Percentiles rank a stretch among this genome's conserved stretches.
These are phyloP conservation scores for Debaryomyces sp. DNA, from an alignment of 1,139 yeast genomes.

Conservation along the genomic window DNA sequence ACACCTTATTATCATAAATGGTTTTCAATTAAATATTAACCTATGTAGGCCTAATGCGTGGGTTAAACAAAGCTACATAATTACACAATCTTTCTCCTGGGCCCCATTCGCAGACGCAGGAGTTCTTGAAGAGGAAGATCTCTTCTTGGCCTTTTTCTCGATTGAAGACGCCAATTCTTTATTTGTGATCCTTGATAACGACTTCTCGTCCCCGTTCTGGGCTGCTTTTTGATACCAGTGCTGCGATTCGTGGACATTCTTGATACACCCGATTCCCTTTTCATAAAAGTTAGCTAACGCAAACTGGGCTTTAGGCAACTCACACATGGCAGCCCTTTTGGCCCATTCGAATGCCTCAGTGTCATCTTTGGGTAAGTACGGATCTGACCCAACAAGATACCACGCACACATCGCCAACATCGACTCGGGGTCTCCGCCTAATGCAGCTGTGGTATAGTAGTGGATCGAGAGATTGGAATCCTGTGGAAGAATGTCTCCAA, in stretches of 20 bases:
- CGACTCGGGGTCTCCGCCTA: constrained; percentile 83
- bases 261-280: constrained; percentile 82
- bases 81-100: constrained; percentile 48
- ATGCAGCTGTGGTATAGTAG: constrained; percentile 89
- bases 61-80: constrained; percentile 26
- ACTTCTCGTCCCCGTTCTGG: constrained; percentile 69
- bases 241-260: constrained; percentile 59
- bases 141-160: constrained; percentile 33
- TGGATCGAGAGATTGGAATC: constrained; percentile 88
- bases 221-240: constrained; percentile 81
- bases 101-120: constrained; percentile 17
- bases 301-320: constrained; percentile 81
- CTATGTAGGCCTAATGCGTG: not conserved
- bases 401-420: constrained; percentile 97
- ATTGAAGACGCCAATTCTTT: constrained; percentile 34
- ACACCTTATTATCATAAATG: not conserved
- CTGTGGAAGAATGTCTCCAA: constrained; percentile 77
- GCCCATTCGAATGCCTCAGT: constrained; percentile 97
- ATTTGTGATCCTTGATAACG: constrained; percentile 44
- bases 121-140: constrained; percentile 12
- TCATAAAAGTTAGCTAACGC: constrained; percentile 85
- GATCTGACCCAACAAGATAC: constrained; percentile 91
- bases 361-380: constrained; percentile 76
- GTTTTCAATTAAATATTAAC: constrained; percentile 2
- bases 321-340: constrained; percentile 73